phyloP scores from a whole-genome alignment of 2,329 filamentous ascomycete genomes.

The Nigrospora oryzae region DNA sequence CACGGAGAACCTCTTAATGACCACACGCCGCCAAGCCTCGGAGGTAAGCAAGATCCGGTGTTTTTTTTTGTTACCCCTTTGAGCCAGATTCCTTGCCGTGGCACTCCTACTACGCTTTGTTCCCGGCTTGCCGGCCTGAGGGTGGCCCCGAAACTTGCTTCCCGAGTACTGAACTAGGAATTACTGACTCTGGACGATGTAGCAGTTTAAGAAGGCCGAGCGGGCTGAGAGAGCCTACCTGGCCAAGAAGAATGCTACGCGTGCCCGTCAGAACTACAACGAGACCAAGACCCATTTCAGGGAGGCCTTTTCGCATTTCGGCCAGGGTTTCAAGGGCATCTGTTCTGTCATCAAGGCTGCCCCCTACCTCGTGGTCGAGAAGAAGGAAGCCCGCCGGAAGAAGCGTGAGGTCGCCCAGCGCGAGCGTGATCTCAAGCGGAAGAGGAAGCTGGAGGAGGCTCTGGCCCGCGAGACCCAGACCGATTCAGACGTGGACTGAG shows the following conservation, averaged over 20 bases:
- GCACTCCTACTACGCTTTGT: no score
- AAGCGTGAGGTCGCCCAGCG: conserved; percentile 20
- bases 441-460: conserved; percentile 24
- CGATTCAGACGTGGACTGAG: background rate
- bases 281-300: conserved; percentile 30
- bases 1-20: conserved; percentile 31
- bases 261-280: conserved; percentile 25
- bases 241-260: conserved; percentile 28
- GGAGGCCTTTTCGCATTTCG: conserved; percentile 27
- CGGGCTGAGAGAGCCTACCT: conserved; percentile 31
- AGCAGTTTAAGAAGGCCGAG: conserved; percentile 26
- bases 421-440: conserved; percentile 21
- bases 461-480: conserved; percentile 5
- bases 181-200: no score
- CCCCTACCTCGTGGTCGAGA: conserved; percentile 28
- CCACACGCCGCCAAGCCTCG: conserved; percentile 27
- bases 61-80: no score
- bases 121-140: no score
- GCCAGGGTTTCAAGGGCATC: conserved; percentile 20
- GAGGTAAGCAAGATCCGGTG: no score
- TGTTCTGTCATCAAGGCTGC: conserved; percentile 21
- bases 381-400: conserved; percentile 20
- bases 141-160: no score
- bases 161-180: no score
- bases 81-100: no score